A percentile compares a stretch with the other conserved stretches of the same genome.
phyloP scores from a whole-genome alignment of 2,329 filamentous ascomycete species.

The Lomentospora prolificans region DNA sequence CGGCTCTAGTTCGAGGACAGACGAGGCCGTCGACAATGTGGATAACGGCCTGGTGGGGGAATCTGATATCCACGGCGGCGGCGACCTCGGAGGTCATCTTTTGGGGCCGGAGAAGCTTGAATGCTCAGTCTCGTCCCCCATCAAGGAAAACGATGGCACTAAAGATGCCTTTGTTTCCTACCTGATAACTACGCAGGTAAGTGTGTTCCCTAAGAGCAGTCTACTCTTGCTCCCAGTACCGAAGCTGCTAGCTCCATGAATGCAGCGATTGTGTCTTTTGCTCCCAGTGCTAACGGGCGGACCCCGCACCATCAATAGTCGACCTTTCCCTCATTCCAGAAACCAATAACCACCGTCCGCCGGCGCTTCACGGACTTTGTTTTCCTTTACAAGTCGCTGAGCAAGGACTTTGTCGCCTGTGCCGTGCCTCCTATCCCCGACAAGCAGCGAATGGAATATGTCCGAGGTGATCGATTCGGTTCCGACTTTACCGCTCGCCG shows the following conservation, averaged over 20 bases:
- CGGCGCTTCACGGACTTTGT: slow-evolving; percentile 96
- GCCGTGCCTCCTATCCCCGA: slow-evolving; percentile 92
- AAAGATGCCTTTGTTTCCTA: slow-evolving; percentile 97
- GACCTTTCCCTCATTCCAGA: slow-evolving; percentile 88
- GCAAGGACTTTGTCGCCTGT: slow-evolving; percentile 78
- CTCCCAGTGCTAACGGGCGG: too few relatives aligned
- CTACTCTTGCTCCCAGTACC: neutral
- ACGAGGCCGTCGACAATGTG: neutral
- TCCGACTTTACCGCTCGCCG: slow-evolving; percentile 83
- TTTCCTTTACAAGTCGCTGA: slow-evolving; percentile 87
- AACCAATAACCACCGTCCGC: slow-evolving; percentile 66
- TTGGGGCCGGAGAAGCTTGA: slow-evolving; percentile 55
- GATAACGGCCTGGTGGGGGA: slow-evolving; percentile 2
- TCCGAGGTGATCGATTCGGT: slow-evolving; percentile 90
- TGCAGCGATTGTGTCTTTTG: too few relatives aligned
- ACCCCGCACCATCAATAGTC: slow-evolving; percentile 46
- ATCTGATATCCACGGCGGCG: neutral
- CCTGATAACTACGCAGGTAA: slow-evolving; percentile 78
- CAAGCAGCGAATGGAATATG: slow-evolving; percentile 99
- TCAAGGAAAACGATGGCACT: slow-evolving; percentile 93
- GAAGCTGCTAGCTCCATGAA: too few relatives aligned
- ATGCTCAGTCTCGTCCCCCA: slow-evolving; percentile 70
- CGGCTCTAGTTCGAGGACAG: neutral
- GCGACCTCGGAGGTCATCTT: slow-evolving; percentile 10
- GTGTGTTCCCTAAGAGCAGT: slow-evolving; percentile 10